Base-by-base conservation (phyloP, 768 basidiomycete species). In the Cyathus striatus region DNA sequence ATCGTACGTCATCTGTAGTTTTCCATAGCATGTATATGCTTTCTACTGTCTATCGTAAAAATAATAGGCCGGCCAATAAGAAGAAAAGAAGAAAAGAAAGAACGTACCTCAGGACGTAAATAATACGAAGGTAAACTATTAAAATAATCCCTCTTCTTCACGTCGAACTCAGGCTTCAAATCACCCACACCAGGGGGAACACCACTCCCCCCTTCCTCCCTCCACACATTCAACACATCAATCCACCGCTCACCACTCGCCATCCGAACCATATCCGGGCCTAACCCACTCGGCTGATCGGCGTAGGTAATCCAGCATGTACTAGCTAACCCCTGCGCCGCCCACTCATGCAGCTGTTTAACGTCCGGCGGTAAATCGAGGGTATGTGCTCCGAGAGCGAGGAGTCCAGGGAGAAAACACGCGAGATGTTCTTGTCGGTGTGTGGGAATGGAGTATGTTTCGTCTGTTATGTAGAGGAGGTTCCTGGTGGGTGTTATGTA, bases 1-100 rank as follows among this genome's bases (percentile, higher is more conserved):
- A 89, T 35, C 67, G 71, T 4, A 60, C 57, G 36, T 89, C 75
- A 0, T 79, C 75, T 0, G 86, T 89, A 13, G 73, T 72, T 39
- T 76, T 74, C 78, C 81, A 88, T 54, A 90, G 57, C 12, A 84
- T 53, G 57, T 80, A 88, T 43, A 90, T 63, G 20, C 77, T 80
- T 54, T 90, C 87, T 4, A 90, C 51, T 6, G 87, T 77, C 86
- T 90, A 23, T 22, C 33, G 23, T 23, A 14, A 36, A 9, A 38
- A 45, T 14, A 44, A 23, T 23, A 30, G 38, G 47, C 43, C 30
- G 33, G 10, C 10, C 23, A 7, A 7, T 9, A 20, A 7, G 13
- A 37, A 7, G 17, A 7, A 20, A n/a, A n/a, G n/a, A n/a, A n/a
- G n/a, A n/a, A n/a, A n/a, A n/a, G 7, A 30, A 30, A 30, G n/a